phyloP scores from a whole-genome alignment of 1,284 basidiomycete genomes.

The Moesziomyces globuligerus region DNA sequence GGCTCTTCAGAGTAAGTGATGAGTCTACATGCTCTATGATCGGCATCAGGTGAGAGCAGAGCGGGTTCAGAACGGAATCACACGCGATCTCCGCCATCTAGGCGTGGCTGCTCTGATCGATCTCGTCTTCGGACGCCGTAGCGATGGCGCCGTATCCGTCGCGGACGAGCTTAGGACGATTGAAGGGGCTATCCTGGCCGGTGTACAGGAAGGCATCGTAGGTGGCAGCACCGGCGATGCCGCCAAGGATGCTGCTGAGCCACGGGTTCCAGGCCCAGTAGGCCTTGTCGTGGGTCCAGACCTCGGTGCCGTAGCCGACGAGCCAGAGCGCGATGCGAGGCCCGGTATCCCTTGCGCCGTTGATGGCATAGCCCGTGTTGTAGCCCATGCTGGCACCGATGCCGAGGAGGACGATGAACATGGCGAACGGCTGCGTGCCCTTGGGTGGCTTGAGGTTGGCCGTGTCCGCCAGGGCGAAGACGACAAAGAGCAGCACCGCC shows the following conservation, averaged over 20 bases:
- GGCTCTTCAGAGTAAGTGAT: too few species aligned
- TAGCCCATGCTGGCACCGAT: conserved; percentile 73
- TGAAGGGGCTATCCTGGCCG: conserved; percentile 65
- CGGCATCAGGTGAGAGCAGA: too few species aligned
- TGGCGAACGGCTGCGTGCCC: conserved; percentile 72
- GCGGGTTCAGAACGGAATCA: too few species aligned
- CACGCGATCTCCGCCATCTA: too few species aligned
- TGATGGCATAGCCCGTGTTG: conserved; percentile 75
- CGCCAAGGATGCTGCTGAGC: conserved; percentile 60
- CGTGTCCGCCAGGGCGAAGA: conserved; percentile 42
- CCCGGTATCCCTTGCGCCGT: conserved; percentile 76
- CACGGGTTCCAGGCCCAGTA: conserved; percentile 81
- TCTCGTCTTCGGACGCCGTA: background rate
- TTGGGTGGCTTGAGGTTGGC: conserved; percentile 71
- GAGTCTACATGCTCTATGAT: too few species aligned
- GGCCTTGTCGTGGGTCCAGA: conserved; percentile 71
- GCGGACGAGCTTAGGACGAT: conserved; percentile 26
- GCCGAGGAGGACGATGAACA: conserved; percentile 73
- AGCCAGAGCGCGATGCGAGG: conserved; percentile 74
- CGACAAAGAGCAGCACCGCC: conserved; percentile 51
- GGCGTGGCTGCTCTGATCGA: conserved; percentile 3
- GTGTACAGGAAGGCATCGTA: conserved; percentile 68
- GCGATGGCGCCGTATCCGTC: conserved; percentile 4
- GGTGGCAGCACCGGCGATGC: conserved; percentile 60
- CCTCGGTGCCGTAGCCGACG: conserved; percentile 73